phyloP scores from a whole-genome alignment of 768 basidiomycete genomes.

The Boletus barrowsii region DNA sequence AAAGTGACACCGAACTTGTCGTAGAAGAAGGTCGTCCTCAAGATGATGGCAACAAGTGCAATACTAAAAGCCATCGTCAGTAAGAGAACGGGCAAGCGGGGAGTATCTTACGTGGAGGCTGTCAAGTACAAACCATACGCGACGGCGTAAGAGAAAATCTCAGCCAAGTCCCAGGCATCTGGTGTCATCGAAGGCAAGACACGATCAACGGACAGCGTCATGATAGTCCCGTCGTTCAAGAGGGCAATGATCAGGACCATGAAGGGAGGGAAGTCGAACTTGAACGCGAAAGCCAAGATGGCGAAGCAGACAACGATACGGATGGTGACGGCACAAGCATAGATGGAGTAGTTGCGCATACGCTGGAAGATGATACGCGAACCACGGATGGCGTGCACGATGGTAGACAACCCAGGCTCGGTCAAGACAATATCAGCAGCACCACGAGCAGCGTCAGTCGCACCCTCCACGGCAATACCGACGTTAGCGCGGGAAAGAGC shows the following conservation, averaged over 20 bases:
- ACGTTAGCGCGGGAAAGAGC: slow-evolving; percentile 98
- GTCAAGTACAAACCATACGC: slow-evolving; percentile 96
- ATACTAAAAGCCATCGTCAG: slow-evolving; percentile 44
- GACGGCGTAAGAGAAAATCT: slow-evolving; percentile 94
- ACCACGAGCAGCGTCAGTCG: slow-evolving; percentile 97
- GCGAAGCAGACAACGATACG: slow-evolving; percentile 99
- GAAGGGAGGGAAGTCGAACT: slow-evolving; percentile 99
- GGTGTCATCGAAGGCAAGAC: slow-evolving; percentile 91
- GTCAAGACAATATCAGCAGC: slow-evolving; percentile 98
- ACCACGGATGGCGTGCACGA: slow-evolving; percentile 97
- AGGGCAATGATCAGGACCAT: slow-evolving; percentile 98
- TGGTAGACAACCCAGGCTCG: slow-evolving; percentile 98
- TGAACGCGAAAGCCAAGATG: slow-evolving; percentile 92
- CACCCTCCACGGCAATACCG: slow-evolving; percentile 99
- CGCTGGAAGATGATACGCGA: slow-evolving; percentile 99
- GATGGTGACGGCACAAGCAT: slow-evolving; percentile 94
- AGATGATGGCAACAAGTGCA: slow-evolving; percentile 76
- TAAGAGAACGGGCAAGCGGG: neutral
- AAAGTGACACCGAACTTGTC: slow-evolving; percentile 75
- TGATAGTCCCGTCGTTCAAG: slow-evolving; percentile 97
- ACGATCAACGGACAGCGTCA: slow-evolving; percentile 95
- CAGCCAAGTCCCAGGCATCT: slow-evolving; percentile 93
- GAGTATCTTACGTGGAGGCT: slow-evolving; percentile 70
- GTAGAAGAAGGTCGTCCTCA: slow-evolving; percentile 89
- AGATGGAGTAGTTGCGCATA: slow-evolving; percentile 99